A percentile compares a stretch with the other conserved stretches of the same genome.
phyloP scores from a whole-genome alignment of 768 basidiomycete genomes.

The Lactifluus volemus region DNA sequence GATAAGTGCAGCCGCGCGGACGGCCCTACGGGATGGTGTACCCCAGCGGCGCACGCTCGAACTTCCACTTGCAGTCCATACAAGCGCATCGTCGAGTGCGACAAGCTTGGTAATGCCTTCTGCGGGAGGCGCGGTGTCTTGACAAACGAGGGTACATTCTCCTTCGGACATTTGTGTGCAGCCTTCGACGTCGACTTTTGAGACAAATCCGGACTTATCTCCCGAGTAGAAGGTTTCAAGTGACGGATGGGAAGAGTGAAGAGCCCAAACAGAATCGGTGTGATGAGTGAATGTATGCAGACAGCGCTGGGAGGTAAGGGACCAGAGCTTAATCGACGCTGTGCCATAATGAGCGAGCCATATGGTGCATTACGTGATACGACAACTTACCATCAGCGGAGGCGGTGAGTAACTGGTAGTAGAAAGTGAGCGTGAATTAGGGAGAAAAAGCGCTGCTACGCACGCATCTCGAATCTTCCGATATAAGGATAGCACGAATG shows the following conservation, averaged over 20 bases:
- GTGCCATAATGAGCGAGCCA: constrained; percentile 16
- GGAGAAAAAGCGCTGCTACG: constrained; percentile 27
- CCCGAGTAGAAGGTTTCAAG: constrained; percentile 91
- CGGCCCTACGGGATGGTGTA: constrained; percentile 44
- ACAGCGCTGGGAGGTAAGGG: constrained; percentile 77
- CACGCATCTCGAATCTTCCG: constrained; percentile 87
- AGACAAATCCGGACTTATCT: constrained; percentile 83
- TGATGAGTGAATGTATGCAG: constrained; percentile 96
- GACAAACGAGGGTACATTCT: constrained; percentile 79
- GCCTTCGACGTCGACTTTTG: constrained; percentile 84
- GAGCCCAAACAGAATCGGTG: constrained; percentile 89
- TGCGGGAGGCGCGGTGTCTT: constrained; percentile 35
- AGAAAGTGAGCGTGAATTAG: constrained; percentile 7
- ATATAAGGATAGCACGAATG: constrained; percentile 80
- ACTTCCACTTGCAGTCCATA: constrained; percentile 87
- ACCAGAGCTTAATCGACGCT: constrained; percentile 92
- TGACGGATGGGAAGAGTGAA: constrained; percentile 80
- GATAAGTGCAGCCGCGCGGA: constrained; percentile 25
- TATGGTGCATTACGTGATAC: neutral
- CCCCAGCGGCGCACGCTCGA: constrained; percentile 80
- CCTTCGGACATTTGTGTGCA: constrained; percentile 78
- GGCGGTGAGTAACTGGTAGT: constrained; percentile 62
- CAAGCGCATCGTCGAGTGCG: constrained; percentile 69
- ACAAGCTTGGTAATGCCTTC: constrained; percentile 81
- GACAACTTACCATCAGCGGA: constrained; percentile 57